Evolutionary conservation across 768 basidiomycete genomes (phyloP).

Genomic region (Boletales sp.): DNA sequence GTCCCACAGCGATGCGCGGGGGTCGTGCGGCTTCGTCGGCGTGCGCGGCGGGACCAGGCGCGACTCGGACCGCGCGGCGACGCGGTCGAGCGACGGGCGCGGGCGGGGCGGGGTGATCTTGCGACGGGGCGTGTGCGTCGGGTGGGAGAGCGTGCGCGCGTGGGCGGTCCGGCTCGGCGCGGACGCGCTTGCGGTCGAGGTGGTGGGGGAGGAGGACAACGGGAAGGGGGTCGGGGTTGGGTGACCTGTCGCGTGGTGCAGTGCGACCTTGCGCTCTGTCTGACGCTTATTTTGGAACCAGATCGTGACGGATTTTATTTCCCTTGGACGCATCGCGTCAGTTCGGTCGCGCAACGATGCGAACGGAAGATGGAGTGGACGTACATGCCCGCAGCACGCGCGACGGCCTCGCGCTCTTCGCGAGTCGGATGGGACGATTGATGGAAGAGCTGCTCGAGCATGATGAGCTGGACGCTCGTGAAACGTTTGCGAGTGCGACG

Average conservation of each 20-base stretch:
- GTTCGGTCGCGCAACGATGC: conserved; percentile 11
- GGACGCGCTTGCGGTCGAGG: conserved; percentile 19
- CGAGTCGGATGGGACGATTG: conserved; percentile 72
- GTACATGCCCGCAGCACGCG: conserved; percentile 61
- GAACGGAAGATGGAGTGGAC: conserved; percentile 18
- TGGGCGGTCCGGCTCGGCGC: conserved; percentile 28
- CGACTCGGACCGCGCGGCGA: conserved; percentile 30
- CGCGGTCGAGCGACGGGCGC: conserved; percentile 30
- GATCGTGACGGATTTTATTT: conserved; percentile 35
- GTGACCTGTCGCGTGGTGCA: conserved; percentile 33
- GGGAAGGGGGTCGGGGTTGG: conserved; percentile 8
- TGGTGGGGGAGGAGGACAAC: conserved; percentile 19
- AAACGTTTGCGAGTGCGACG: conserved; percentile 71
- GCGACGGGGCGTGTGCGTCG: conserved; percentile 22
- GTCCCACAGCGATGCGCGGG: conserved; percentile 28
- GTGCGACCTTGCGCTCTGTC: conserved; percentile 53
- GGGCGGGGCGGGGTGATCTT: conserved; percentile 29
- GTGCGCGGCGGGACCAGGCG: conserved; percentile 29
- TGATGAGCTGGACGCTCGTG: conserved; percentile 60
- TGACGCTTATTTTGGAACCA: conserved; percentile 36
- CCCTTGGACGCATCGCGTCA: conserved; percentile 19
- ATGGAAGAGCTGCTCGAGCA: conserved; percentile 73
- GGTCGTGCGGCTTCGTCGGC: conserved; percentile 28
- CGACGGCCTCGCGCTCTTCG: conserved; percentile 64
- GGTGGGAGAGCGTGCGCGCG: background rate